Percentiles rank a stretch among this genome's conserved stretches.
Evolutionary conservation across 228 moss, liverwort and hornwort species (phyloP).

Genomic region (Sphagnum magellanicum): DNA sequence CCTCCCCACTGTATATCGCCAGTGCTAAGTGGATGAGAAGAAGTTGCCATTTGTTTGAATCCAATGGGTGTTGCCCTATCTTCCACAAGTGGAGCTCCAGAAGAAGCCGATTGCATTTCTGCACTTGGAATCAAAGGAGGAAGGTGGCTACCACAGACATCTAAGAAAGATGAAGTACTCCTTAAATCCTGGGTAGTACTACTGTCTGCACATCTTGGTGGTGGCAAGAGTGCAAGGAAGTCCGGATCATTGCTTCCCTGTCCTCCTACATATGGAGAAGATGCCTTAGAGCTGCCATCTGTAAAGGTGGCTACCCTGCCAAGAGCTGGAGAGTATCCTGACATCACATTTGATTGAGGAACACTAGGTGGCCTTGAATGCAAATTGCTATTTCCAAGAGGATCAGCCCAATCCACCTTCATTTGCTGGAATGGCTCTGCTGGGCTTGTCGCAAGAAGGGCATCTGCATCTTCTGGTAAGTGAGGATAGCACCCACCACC

Average conservation of each 20-base stretch:
- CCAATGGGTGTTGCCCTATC: conserved; percentile 25
- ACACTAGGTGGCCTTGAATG: conserved; percentile 23
- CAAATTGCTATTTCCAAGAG: conserved; percentile 22
- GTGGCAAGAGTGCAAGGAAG: conserved; percentile 21
- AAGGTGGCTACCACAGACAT: conserved; percentile 5
- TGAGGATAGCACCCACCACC: conserved; percentile 35
- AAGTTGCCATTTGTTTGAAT: conserved; percentile 29
- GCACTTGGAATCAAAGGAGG: conserved; percentile 18
- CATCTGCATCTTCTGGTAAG: conserved; percentile 70
- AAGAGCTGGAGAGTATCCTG: conserved; percentile 30
- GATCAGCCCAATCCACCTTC: conserved; percentile 38
- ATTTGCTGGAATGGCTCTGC: conserved; percentile 38
- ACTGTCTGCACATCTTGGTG: conserved; percentile 26
- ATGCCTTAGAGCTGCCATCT: conserved; percentile 13
- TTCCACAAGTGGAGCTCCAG: conserved; percentile 33
- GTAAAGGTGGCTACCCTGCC: conserved; percentile 18
- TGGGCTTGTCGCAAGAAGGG: conserved; percentile 28
- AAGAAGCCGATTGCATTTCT: not conserved
- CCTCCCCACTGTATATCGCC: no score
- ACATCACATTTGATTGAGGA: conserved; percentile 18
- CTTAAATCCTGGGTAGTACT: conserved; percentile 23
- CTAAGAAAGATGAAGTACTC: conserved; percentile 18
- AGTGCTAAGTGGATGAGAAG: not conserved
- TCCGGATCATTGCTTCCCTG: conserved; percentile 20
- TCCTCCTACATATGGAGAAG: no score